Conservation (phyloP, 257 asterid species). For the Rauvolfia tetraphylla region DNA sequence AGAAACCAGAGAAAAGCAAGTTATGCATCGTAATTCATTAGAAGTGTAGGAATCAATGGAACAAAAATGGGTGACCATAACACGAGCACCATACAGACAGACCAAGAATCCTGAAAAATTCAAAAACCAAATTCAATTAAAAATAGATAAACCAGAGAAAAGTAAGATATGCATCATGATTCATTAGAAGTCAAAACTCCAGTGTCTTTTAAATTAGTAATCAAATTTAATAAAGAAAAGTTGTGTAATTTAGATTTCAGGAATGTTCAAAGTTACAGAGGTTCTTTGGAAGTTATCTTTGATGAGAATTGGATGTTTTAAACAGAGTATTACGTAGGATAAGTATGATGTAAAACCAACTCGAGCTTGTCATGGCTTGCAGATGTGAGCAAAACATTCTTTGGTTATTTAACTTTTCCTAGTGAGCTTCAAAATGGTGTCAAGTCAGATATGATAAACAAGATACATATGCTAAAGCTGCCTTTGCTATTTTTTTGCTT, state of each 20-base stretch:
- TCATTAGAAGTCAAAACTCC: not conserved
- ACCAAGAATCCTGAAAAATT: slow-evolving; percentile 55
- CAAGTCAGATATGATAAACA: not conserved
- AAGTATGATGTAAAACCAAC: not conserved
- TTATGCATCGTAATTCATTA: not conserved
- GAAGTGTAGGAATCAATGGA: slow-evolving; percentile 69
- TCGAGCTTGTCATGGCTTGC: not conserved
- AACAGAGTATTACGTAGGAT: not conserved
- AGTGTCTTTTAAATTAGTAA: not conserved
- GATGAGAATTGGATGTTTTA: not conserved
- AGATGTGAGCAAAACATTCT: not conserved
- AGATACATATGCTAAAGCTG: not conserved
- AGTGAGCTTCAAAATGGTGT: not conserved
- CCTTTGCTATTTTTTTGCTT: not conserved
- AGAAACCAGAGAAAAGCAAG: not conserved
- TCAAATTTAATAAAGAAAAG: not conserved
- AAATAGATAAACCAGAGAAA: not conserved
- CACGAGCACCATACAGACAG: slow-evolving; percentile 77
- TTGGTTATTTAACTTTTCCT: not conserved
- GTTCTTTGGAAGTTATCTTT: not conserved
- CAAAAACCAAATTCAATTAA: not conserved
- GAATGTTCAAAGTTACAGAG: not conserved
- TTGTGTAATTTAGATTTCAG: not conserved
- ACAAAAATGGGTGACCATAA: slow-evolving; percentile 86
- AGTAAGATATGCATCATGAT: not conserved